Evolutionary conservation across 441 rosid species (phyloP).

Genomic region (Adansonia rubrostipa): DNA sequence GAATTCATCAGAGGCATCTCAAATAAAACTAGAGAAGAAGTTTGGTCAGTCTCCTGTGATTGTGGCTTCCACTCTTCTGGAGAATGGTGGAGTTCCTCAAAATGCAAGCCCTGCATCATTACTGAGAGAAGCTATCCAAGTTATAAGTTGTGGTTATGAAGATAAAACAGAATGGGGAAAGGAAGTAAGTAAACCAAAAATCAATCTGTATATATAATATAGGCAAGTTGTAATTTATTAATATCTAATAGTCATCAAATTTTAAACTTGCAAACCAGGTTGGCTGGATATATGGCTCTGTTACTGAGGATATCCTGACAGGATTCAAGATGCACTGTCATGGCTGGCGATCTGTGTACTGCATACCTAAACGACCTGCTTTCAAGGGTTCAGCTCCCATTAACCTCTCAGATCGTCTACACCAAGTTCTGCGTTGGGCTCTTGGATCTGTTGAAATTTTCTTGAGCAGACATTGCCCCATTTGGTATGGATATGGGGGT

Average conservation of each 20-base stretch:
- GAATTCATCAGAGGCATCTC: conserved; percentile 53
- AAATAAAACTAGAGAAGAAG: conserved; percentile 69
- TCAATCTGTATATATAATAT: not conserved
- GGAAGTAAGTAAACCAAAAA: conserved; percentile 54
- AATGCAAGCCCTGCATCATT: conserved; percentile 61
- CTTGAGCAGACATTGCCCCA: conserved; percentile 78
- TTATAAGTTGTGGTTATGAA: conserved; percentile 85
- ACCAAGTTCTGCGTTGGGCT: conserved; percentile 87
- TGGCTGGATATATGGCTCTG: conserved; percentile 85
- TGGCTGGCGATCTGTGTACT: conserved; percentile 79
- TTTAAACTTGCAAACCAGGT: conserved; percentile 43
- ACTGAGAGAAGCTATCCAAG: conserved; percentile 82
- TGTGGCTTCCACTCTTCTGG: conserved; percentile 58
- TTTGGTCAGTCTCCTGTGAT: conserved; percentile 84
- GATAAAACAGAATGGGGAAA: conserved; percentile 91
- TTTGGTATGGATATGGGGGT: conserved; percentile 81
- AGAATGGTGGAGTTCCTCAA: conserved; percentile 69
- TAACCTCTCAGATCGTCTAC: conserved; percentile 76
- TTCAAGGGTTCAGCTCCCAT: conserved; percentile 86
- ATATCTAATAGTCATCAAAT: not conserved
- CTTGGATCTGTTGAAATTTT: conserved; percentile 81
- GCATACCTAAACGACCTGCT: conserved; percentile 68
- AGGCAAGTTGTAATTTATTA: not conserved
- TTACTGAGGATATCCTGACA: conserved; percentile 76
- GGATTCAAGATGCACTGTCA: conserved; percentile 89